Evolutionary conservation across 768 basidiomycete genomes (phyloP), one percentile per base, ranked within the genome.

Genomic region (Piloderma croceum): DNA sequence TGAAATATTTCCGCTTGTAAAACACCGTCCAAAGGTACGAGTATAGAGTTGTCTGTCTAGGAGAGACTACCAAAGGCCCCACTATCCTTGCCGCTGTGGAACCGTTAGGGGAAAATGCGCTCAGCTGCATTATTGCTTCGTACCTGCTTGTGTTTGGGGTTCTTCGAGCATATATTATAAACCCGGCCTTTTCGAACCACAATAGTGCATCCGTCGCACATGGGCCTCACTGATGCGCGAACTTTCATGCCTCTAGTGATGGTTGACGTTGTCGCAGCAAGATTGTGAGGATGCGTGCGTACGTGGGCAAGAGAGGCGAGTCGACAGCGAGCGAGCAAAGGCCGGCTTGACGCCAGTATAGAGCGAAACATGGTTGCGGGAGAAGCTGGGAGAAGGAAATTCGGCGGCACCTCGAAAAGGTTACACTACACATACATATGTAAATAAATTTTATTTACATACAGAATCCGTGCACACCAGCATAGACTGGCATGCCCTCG

Each of bases 111-210:
- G 45, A 25, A 44, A 27, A 25, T 22, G n/a, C 24, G 17, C 32
- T n/a, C 19, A 31, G 41, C 36, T 18, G 37, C 9, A 19, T 25
- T 22, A 54, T 29, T 15, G 27, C 9, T 20, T 53, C 74, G 37
- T 43, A 89, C 93, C 81, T 97, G 93, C 63, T 97, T 97, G 60
- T 98, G 94, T 60, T 94, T 97, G 3, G 93, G 89, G 52, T 98
- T 90, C 59, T 88, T 90, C 13, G 80, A 80, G 62, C 94, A 98
- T 19, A 96, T 77, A 32, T 97, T 81, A 64, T 93, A 96, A 24
- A 97, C 77, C 52, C 84, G 79, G 33, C 92, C 92, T 61, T 96
- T 91, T 53, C 93, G 70, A 62, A 74, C 76, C 24, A 97, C 94
- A 35, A 94, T 68, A 49, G 71, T 80, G 66, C 94, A 99, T 10